A percentile compares a stretch with the other conserved stretches of the same genome.
Evolutionary conservation across 1,284 basidiomycete genomes (phyloP).

Genomic region (Takashimella koratensis): DNA sequence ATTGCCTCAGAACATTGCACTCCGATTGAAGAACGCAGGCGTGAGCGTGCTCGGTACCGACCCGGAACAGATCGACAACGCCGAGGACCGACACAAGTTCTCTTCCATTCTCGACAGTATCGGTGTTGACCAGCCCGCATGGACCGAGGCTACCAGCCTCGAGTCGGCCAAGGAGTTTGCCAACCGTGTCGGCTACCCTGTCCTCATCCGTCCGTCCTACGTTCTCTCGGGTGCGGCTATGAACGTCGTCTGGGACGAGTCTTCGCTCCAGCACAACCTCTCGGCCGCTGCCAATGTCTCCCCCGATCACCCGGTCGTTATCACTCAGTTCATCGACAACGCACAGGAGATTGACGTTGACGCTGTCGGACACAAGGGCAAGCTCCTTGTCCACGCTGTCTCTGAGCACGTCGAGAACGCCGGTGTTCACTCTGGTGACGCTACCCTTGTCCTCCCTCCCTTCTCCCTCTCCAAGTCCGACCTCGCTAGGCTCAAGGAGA

Average conservation of each 20-base stretch:
- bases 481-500: conserved; percentile 78
- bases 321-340: conserved; percentile 97
- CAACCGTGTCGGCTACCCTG: conserved; percentile 81
- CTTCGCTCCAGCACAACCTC: conserved; percentile 82
- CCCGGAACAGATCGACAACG: conserved; percentile 90
- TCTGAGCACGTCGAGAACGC: conserved; percentile 99
- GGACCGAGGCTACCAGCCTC: conserved; percentile 86
- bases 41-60: conserved; percentile 96
- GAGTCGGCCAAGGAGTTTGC: conserved; percentile 91
- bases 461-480: conserved; percentile 74
- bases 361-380: conserved; percentile 90
- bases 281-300: conserved; percentile 94
- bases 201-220: conserved; percentile 93
- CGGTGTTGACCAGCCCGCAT: conserved; percentile 95
- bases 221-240: conserved; percentile 98
- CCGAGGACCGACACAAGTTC: conserved; percentile 99
- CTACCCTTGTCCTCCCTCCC: conserved; percentile 96
- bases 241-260: conserved; percentile 96
- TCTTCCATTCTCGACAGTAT: conserved; percentile 91
- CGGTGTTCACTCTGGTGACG: conserved; percentile 98
- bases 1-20: conserved; percentile 96
- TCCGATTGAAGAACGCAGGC: conserved; percentile 83
- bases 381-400: conserved; percentile 91
- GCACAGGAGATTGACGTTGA: conserved; percentile 99
- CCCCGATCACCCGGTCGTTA: conserved; percentile 93